A percentile compares a stretch with the other conserved stretches of the same genome.
Evolutionary conservation across 2,329 filamentous ascomycete genomes (phyloP).

Genomic region (Clathrospora elynae): DNA sequence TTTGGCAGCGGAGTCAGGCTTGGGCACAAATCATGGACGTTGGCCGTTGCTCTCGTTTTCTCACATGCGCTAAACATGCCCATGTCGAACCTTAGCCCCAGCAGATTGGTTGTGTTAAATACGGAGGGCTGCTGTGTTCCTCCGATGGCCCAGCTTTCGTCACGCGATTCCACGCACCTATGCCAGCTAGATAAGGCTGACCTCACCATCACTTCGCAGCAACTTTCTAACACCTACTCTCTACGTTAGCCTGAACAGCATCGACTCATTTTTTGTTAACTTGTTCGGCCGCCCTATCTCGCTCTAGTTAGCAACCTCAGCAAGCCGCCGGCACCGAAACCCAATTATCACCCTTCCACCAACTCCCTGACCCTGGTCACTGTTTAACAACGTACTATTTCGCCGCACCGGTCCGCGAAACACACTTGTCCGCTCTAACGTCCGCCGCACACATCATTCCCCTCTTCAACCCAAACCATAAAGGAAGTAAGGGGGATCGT

Average conservation of each 20-base stretch:
- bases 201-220: constrained; percentile 25
- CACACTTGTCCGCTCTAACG: constrained; percentile 20
- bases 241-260: constrained; percentile 9
- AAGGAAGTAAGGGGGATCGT: constrained; percentile 24
- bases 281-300: constrained; percentile 4
- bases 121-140: constrained; percentile 23
- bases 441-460: constrained; percentile 22
- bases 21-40: constrained; percentile 17
- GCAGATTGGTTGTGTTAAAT: constrained; percentile 37
- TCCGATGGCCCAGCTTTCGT: constrained; percentile 16
- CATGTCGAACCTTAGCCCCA: constrained; percentile 28
- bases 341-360: constrained; percentile 27
- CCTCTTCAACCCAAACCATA: constrained; percentile 15
- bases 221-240: constrained; percentile 5
- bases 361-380: constrained; percentile 21
- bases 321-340: constrained; percentile 22
- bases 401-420: constrained; percentile 15
- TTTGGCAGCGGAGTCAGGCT: constrained; percentile 20
- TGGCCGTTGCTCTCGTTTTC: constrained; percentile 25
- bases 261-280: constrained; percentile 12
- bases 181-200: constrained; percentile 33
- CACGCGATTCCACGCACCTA: constrained; percentile 18
- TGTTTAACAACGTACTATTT: constrained; percentile 13
- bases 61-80: constrained; percentile 29
- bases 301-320: constrained; percentile 25